Percentiles rank a stretch among this genome's conserved stretches.
These are phyloP conservation scores for Ichthyophthirius multifiliis DNA, from an alignment of 169 alveolate species.

Conservation along the genomic window DNA sequence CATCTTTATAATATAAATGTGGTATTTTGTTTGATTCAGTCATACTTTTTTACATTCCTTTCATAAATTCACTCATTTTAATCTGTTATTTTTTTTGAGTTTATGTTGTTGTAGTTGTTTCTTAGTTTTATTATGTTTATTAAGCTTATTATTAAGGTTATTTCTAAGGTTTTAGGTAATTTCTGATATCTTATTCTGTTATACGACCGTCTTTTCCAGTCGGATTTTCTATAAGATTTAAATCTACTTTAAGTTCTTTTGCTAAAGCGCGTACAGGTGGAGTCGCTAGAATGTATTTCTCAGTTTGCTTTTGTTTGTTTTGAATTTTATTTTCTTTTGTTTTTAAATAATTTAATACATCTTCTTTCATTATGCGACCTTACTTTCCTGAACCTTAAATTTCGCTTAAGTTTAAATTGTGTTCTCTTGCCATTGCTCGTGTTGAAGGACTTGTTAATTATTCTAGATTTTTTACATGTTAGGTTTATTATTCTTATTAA, in stretches of 20 bases:
- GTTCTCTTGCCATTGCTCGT: constrained; percentile 52
- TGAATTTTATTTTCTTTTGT: constrained; percentile 4
- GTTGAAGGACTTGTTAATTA: constrained; percentile 69
- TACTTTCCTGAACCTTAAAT: constrained; percentile 60
- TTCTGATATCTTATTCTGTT: not conserved
- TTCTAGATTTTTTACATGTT: not conserved
- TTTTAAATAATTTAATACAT: constrained; percentile 31
- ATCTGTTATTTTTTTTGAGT: too few species aligned
- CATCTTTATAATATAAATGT: constrained; percentile 67
- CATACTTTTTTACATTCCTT: constrained; percentile 81
- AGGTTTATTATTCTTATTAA: not conserved
- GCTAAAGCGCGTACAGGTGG: constrained; percentile 65
- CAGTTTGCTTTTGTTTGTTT: not conserved
- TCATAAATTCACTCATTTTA: constrained; percentile 30
- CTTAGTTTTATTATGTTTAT: too few species aligned
- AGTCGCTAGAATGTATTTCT: constrained; percentile 46
- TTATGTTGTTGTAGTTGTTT: too few species aligned
- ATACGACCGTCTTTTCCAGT: constrained; percentile 69
- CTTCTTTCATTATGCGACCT: constrained; percentile 64
- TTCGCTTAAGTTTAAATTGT: constrained; percentile 45
- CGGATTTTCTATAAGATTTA: constrained; percentile 35
- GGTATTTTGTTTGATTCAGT: constrained; percentile 81
- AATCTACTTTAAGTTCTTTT: constrained; percentile 44
- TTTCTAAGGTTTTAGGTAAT: not conserved
- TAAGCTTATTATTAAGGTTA: too few species aligned